Evolutionary conservation across 176 grass and related monocot genomes (phyloP), one percentile per base, ranked within the genome.

Genomic region (Oryza officinalis): DNA sequence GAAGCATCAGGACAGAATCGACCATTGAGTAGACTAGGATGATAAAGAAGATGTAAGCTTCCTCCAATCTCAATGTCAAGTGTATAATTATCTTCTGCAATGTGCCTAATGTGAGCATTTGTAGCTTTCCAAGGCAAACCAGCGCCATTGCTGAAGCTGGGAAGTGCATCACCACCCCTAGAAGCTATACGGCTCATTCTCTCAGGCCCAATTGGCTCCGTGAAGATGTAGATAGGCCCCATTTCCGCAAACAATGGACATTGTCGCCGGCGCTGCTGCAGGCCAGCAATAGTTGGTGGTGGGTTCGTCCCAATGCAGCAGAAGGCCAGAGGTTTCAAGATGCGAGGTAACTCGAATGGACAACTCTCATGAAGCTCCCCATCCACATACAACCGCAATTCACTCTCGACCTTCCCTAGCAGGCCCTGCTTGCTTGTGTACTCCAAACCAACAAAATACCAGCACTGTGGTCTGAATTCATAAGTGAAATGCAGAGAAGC

Each of bases 201-300:
- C 61, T 98, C 91, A 27, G 88, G 88, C 23, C 96, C 96, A 74
- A 98, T 90, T 28, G 96, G 91, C 38, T 98, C 96, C 44, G 78
- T 87, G 72, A 98, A 98, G 31, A 98, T 92, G 86, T 98, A 98
- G 69, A 98, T 68, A 77, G 93, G 96, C 0, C 96, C 96, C 91
- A 98, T 92, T 82, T 98, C 96, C 15, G 91, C 96, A 88, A 98
- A 98, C 52, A 98, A 71, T 57, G 96, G 91, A 47, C 96, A 96
- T 63, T 95, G 96, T 31, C 78, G 85, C 26, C 84, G 27, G 23
- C 79, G 84, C 47, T 37, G 75, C 78, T 98, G 91, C 54, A 96
- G 72, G 8, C 87, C 93, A 25, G 89, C 87, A 60, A 94, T 96
- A 30, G 86, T 89, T 59, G 93, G 91, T 35, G 93, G 79, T 63